Evolutionary conservation across 768 basidiomycete genomes (phyloP), one percentile per base, ranked within the genome.

Genomic region (Collybiopsis luxurians): DNA sequence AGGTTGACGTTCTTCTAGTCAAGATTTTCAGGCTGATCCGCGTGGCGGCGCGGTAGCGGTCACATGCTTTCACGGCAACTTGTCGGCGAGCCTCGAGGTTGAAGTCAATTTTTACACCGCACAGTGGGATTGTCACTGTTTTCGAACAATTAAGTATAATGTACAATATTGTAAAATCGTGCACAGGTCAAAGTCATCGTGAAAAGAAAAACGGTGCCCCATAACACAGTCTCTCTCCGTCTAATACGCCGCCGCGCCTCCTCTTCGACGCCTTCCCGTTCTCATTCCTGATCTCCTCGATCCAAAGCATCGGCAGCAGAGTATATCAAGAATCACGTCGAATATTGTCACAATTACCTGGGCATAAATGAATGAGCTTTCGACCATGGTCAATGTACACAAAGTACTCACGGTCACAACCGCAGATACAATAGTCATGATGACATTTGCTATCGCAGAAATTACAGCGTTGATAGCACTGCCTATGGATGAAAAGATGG

Each of bases 271-370:
- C 36, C 31, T 39, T 17, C 49, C 48, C 23, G 48, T 51, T 15
- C 49, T 38, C 49, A 51, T 51, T 1, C 52, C 52, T 1, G 40
- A 17, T 19, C 52, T 43, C 26, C 52, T 42, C 17, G 52, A 53
- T 21, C 40, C 52, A 21, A 42, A 76, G 63, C 79, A 82, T 58
- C 75, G 67, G 63, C 81, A 82, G 64, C 80, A 81, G 1, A 81
- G 70, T 36, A 81, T 80, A 59, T 81, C 87, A 48, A 71, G 59
- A 54, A 89, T 83, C 34, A 85, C 65, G 62, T 87, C 76, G 62
- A 85, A 82, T 56, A 87, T 87, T 0, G 84, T 81, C 9, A 85
- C 82, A 46, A 87, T 75, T 31, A 88, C 71, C 87, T 89, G 60
- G 57, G 38, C 17, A 24, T 4, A n/a, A 17, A 44, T 30, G 11